phyloP scores from a whole-genome alignment of 1,139 yeast genomes.

The Yamadazyma conglobata region DNA sequence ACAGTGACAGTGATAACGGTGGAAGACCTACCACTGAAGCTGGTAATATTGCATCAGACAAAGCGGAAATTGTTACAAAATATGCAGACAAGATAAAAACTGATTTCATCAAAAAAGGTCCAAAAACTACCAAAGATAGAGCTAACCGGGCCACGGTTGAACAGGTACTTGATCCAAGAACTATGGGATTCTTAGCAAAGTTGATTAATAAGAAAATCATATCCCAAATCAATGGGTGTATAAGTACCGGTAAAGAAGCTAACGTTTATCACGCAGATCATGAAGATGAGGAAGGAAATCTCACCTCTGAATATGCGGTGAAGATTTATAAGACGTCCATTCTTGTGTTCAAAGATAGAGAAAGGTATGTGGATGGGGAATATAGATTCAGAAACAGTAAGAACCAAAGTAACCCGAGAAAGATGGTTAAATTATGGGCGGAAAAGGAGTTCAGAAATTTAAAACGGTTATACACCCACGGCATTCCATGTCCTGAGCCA shows the following conservation, averaged over 20 bases:
- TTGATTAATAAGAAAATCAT: constrained; percentile 80
- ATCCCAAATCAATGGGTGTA: constrained; percentile 86
- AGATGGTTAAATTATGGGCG: constrained; percentile 98
- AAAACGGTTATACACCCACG: constrained; percentile 71
- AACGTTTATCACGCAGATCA: constrained; percentile 93
- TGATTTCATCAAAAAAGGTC: constrained; percentile 56
- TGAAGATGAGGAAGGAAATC: constrained; percentile 43
- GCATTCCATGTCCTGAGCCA: constrained; percentile 93
- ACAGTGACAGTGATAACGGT: constrained; percentile 2
- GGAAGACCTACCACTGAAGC: constrained; percentile 18
- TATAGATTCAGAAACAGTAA: constrained; percentile 84
- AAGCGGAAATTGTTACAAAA: constrained; percentile 57
- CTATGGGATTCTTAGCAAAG: constrained; percentile 76
- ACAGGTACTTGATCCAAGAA: constrained; percentile 93
- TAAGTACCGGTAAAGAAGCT: constrained; percentile 97
- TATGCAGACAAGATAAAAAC: constrained; percentile 63
- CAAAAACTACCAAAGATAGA: constrained; percentile 67
- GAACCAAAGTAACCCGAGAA: constrained; percentile 86
- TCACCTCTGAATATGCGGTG: constrained; percentile 67
- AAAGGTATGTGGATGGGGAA: constrained; percentile 94
- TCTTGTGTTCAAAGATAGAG: constrained; percentile 91
- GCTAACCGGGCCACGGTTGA: constrained; percentile 96
- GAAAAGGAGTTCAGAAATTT: constrained; percentile 94
- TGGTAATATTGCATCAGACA: constrained; percentile 13
- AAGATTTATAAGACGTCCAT: constrained; percentile 96